These are phyloP conservation scores for Sporisorium iseilematis-ciliati DNA, from an alignment of 1,284 basidiomycete species.

Conservation along the genomic window DNA sequence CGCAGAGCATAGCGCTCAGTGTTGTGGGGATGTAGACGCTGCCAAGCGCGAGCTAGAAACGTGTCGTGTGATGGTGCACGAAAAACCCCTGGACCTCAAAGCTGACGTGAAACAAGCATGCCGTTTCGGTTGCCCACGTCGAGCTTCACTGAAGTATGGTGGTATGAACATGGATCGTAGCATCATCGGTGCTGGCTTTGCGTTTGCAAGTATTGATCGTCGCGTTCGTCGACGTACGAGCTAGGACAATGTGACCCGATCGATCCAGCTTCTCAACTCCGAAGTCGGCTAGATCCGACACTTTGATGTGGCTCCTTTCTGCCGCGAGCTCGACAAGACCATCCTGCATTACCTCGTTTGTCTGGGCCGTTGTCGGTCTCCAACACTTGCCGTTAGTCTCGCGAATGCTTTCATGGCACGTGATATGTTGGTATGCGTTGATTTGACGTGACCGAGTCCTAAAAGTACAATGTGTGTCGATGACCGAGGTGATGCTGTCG, in stretches of 20 bases:
- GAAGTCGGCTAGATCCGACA: background rate
- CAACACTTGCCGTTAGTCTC: background rate
- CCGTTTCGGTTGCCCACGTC: slow-evolving; percentile 1
- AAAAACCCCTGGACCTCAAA: slow-evolving; percentile 3
- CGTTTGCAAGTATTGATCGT: background rate
- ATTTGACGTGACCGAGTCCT: background rate
- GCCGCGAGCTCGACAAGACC: no score
- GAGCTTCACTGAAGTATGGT: background rate
- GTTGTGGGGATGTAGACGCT: no score
- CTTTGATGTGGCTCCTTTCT: background rate
- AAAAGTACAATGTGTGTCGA: slow-evolving; percentile 17
- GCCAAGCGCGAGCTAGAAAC: no score
- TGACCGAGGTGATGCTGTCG: background rate
- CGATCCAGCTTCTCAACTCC: background rate
- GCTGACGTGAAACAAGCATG: slow-evolving; percentile 9
- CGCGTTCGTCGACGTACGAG: slow-evolving; percentile 1
- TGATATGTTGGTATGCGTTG: background rate
- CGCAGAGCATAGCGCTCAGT: background rate
- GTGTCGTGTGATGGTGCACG: background rate
- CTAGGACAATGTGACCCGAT: background rate
- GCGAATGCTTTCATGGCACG: no score
- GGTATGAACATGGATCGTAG: background rate
- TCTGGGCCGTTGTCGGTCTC: background rate
- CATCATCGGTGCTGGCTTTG: background rate
- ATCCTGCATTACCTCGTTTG: background rate